A percentile compares a stretch with the other conserved stretches of the same genome.
phyloP scores from a whole-genome alignment of 2,329 filamentous ascomycete species.

The Xylariaceae sp. region DNA sequence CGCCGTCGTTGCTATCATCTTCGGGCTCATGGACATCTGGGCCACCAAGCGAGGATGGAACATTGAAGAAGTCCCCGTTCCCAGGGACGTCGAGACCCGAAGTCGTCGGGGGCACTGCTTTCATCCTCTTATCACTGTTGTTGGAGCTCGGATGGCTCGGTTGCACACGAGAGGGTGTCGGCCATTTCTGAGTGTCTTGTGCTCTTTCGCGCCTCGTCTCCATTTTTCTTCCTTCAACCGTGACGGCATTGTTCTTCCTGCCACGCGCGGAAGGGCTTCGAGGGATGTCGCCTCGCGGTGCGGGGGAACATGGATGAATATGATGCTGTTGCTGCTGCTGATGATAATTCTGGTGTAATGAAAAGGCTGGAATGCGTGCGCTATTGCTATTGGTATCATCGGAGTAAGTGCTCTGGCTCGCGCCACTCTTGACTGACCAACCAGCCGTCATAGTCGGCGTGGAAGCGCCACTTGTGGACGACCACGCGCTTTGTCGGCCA shows the following conservation, averaged over 20 bases:
- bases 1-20: too few relatives aligned
- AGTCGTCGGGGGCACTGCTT: conserved; percentile 20
- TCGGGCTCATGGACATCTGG: too few relatives aligned
- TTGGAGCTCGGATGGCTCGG: too few relatives aligned
- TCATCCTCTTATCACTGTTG: too few relatives aligned
- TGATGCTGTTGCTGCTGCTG: conserved; percentile 7
- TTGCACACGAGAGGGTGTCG: too few relatives aligned
- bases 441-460: conserved; percentile 28
- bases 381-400: conserved; percentile 25
- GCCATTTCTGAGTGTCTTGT: conserved; percentile 9
- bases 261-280: too few relatives aligned
- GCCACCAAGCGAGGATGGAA: conserved; percentile 10
- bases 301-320: too few relatives aligned
- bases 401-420: conserved; percentile 24
- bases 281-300: too few relatives aligned
- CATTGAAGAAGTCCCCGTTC: conserved; percentile 19
- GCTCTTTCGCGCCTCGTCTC: conserved; percentile 1
- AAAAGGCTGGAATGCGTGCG: conserved; percentile 11
- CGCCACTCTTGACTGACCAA: conserved; percentile 26
- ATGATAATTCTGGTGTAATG: conserved; percentile 3
- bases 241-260: too few relatives aligned
- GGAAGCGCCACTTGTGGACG: conserved; percentile 14
- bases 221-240: too few relatives aligned
- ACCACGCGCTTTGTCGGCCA: conserved; percentile 19
- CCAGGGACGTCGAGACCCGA: conserved; percentile 16